Evolutionary conservation across 2,329 filamentous ascomycete genomes (phyloP).

Genomic region (Ceratocystis harringtonii): DNA sequence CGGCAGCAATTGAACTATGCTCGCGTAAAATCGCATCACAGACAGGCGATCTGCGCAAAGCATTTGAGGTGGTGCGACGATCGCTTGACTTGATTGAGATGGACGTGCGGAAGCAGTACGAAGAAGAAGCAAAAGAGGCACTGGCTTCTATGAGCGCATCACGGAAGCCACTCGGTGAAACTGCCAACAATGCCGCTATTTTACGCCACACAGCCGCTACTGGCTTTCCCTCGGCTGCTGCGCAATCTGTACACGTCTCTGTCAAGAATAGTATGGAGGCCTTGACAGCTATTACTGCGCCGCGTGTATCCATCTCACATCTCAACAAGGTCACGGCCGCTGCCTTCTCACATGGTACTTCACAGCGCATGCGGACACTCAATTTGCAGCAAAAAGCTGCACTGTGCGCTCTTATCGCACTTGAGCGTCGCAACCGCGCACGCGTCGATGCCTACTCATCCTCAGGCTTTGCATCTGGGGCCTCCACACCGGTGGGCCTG

Average conservation of each 20-base stretch:
- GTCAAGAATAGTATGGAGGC: slow-evolving; percentile 40
- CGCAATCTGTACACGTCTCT: slow-evolving; percentile 33
- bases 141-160: slow-evolving; percentile 49
- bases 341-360: slow-evolving; percentile 78
- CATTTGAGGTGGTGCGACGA: slow-evolving; percentile 82
- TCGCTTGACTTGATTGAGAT: slow-evolving; percentile 79
- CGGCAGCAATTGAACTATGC: slow-evolving; percentile 83
- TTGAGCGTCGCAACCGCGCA: slow-evolving; percentile 59
- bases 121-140: slow-evolving; percentile 43
- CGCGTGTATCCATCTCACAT: slow-evolving; percentile 76
- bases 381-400: slow-evolving; percentile 96
- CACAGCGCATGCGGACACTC: slow-evolving; percentile 67
- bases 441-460: not conserved
- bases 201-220: slow-evolving; percentile 30
- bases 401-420: slow-evolving; percentile 70
- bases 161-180: slow-evolving; percentile 66
- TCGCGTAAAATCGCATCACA: slow-evolving; percentile 89
- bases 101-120: slow-evolving; percentile 62
- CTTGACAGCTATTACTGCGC: slow-evolving; percentile 64
- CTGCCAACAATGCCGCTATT: slow-evolving; percentile 48
- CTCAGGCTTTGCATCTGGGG: not conserved
- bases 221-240: slow-evolving; percentile 22
- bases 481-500: slow-evolving; percentile 26
- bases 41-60: slow-evolving; percentile 85
- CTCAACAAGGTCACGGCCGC: slow-evolving; percentile 82